phyloP scores from a whole-genome alignment of 192 early-diverging fungal genomes.

The Lobosporangium transversale region DNA sequence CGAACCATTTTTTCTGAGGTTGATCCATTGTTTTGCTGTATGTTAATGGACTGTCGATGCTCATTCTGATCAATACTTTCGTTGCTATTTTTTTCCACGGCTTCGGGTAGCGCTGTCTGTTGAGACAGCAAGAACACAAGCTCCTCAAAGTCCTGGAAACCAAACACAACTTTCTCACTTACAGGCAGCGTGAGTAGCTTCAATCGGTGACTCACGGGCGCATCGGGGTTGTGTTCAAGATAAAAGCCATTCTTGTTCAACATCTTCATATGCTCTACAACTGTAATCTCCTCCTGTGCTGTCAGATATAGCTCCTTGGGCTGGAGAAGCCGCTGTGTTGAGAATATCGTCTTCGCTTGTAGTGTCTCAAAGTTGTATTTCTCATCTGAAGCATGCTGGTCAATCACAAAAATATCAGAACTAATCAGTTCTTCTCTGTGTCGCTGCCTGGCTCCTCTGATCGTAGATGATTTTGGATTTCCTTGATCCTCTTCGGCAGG shows the following conservation, averaged over 20 bases:
- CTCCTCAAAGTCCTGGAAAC: constrained; percentile 80
- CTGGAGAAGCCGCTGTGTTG: constrained; percentile 73
- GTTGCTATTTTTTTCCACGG: constrained; percentile 28
- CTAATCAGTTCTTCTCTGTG: constrained; percentile 18
- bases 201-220: constrained; percentile 69
- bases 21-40: constrained; percentile 10
- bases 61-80: constrained; percentile 1
- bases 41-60: constrained; percentile 19
- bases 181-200: constrained; percentile 77
- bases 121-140: constrained; percentile 64
- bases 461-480: not conserved
- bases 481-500: not conserved
- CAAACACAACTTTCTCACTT: constrained; percentile 79
- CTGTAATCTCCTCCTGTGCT: constrained; percentile 81
- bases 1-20: constrained; percentile 64
- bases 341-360: constrained; percentile 69
- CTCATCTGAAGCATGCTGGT: constrained; percentile 98
- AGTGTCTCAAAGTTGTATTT: constrained; percentile 95
- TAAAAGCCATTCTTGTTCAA: constrained; percentile 87
- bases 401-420: constrained; percentile 90
- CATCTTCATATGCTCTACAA: constrained; percentile 76
- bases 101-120: constrained; percentile 11
- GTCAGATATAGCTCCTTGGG: constrained; percentile 77
- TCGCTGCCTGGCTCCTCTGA: not conserved
- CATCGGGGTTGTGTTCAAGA: constrained; percentile 67